Conservation (phyloP, 306 rosid species). For the Pachyrhizus erosus region DNA sequence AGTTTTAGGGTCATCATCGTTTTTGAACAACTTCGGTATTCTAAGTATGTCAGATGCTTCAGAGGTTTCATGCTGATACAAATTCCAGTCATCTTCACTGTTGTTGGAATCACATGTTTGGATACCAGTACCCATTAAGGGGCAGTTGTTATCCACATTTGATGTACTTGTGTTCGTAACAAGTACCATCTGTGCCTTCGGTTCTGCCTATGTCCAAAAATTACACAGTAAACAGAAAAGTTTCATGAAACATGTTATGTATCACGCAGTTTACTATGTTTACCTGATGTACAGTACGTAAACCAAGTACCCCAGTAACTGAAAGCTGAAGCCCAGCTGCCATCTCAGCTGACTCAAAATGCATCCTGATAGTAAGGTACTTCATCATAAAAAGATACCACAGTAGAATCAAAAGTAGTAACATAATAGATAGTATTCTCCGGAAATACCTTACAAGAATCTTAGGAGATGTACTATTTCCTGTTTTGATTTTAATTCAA, state of each 20-base stretch:
- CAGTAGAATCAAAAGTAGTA: conserved; percentile 28
- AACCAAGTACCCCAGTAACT: conserved; percentile 92
- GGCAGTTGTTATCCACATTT: conserved; percentile 35
- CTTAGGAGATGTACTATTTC: not conserved
- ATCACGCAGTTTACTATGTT: conserved; percentile 23
- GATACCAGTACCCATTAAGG: conserved; percentile 41
- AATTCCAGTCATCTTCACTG: conserved; percentile 47
- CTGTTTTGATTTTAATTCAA: not conserved
- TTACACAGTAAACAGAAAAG: conserved; percentile 40
- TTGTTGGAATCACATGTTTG: conserved; percentile 47
- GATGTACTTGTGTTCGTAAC: conserved; percentile 62
- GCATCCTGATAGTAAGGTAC: conserved; percentile 63
- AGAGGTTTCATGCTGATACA: conserved; percentile 41
- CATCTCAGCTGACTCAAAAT: conserved; percentile 82
- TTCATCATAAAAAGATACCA: conserved; percentile 41
- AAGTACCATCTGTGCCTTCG: conserved; percentile 95
- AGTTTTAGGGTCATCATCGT: conserved; percentile 49
- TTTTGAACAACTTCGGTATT: conserved; percentile 69
- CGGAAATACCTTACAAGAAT: conserved; percentile 14
- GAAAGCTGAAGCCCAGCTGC: conserved; percentile 90
- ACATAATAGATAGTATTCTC: conserved; percentile 13
- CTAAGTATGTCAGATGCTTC: conserved; percentile 72
- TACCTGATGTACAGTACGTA: conserved; percentile 93
- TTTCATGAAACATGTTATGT: conserved; percentile 6
- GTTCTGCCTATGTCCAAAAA: conserved; percentile 68